A percentile compares a stretch with the other conserved stretches of the same genome.
Conservation (phyloP, 129 eudicot genomes). For the Artemisia tridentata region DNA sequence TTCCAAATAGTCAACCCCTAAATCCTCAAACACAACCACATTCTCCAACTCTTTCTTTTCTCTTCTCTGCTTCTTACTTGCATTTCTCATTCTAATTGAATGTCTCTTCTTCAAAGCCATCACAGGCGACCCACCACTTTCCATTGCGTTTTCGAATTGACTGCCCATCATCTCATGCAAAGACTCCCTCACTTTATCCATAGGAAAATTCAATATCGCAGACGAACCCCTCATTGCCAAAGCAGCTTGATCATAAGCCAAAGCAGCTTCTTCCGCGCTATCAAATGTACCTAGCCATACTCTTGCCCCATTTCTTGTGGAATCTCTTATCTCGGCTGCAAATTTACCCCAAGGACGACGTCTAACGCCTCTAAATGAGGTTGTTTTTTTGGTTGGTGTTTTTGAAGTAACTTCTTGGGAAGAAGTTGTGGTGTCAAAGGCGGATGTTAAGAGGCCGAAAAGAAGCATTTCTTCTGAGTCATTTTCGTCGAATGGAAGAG, state of each 20-base stretch:
- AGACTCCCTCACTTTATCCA: conserved; percentile 60
- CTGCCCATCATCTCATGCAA: conserved; percentile 46
- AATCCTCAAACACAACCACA: conserved; percentile 55
- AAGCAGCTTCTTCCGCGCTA: conserved; percentile 66
- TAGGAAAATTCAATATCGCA: conserved; percentile 62
- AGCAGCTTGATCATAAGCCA: conserved; percentile 85
- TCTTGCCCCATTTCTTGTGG: conserved; percentile 67
- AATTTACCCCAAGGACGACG: conserved; percentile 81
- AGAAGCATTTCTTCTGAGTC: conserved; percentile 54
- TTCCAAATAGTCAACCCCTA: conserved; percentile 73
- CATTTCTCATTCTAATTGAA: conserved; percentile 44
- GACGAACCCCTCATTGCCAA: conserved; percentile 55
- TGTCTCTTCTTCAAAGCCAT: conserved; percentile 63
- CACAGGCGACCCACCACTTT: conserved; percentile 59
- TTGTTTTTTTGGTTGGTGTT: conserved; percentile 24
- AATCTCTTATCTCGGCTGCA: conserved; percentile 81
- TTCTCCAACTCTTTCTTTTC: conserved; percentile 31
- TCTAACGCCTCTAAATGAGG: conserved; percentile 60
- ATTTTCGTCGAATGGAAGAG: conserved; percentile 56
- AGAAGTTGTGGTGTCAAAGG: conserved; percentile 11
- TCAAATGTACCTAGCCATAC: conserved; percentile 83
- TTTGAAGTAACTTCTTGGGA: conserved; percentile 32
- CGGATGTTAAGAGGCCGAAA: conserved; percentile 36
- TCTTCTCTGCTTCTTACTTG: conserved; percentile 25
- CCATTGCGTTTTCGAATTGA: not conserved